Conservation (phyloP, 2,329 filamentous ascomycete genomes). For the Tricladium varicosporioides region DNA sequence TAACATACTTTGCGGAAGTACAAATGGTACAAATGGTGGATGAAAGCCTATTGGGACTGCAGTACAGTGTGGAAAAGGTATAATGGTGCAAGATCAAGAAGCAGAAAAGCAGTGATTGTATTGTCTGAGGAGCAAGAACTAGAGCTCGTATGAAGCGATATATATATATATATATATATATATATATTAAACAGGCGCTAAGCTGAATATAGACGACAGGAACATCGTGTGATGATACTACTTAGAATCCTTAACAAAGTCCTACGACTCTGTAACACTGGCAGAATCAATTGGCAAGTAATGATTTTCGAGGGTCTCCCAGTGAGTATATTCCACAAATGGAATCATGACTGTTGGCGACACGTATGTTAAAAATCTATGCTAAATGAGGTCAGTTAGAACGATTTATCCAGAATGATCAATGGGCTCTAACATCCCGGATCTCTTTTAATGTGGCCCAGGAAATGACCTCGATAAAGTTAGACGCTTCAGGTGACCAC, state of each 20-base stretch:
- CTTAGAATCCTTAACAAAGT: not conserved
- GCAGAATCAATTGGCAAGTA: not conserved
- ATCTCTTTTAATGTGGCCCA: constrained; percentile 13
- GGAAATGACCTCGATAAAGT: constrained; percentile 12
- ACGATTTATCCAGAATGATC: not conserved
- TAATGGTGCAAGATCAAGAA: too few species aligned
- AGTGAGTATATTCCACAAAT: constrained; percentile 5
- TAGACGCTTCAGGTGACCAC: constrained; percentile 9
- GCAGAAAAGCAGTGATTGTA: too few species aligned
- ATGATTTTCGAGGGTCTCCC: constrained; percentile 6
- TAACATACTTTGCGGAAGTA: not conserved
- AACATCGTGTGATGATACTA: not conserved
- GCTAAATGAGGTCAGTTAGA: constrained; percentile 7
- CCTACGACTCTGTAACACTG: not conserved
- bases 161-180: not conserved
- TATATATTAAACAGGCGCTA: not conserved
- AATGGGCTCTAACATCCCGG: constrained; percentile 8
- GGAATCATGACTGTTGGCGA: constrained; percentile 9
- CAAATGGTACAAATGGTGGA: not conserved
- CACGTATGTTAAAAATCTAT: constrained; percentile 9
- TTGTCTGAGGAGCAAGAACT: too few species aligned
- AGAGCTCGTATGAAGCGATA: too few species aligned
- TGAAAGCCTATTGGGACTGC: not conserved
- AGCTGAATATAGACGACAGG: too few species aligned
- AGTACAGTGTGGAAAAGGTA: too few species aligned